These are phyloP conservation scores for Avena sativa DNA, from an alignment of 176 grass and related monocot genomes.

Conservation along the genomic window DNA sequence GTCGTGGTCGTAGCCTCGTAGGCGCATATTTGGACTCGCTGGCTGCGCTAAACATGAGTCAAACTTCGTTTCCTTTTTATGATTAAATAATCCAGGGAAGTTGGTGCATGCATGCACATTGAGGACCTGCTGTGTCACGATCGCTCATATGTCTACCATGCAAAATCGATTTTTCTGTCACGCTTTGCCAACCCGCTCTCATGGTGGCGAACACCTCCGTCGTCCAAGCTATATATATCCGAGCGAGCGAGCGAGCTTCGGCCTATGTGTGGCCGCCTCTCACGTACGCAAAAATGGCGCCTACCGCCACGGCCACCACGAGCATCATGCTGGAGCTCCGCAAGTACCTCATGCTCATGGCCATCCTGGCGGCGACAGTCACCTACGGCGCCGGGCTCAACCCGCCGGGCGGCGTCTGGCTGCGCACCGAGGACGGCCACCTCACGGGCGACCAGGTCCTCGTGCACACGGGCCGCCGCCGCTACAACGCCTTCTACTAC, in stretches of 20 bases:
- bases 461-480: background rate
- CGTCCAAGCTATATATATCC: background rate
- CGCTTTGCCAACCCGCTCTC: background rate
- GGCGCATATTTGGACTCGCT: background rate
- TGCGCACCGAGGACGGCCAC: background rate
- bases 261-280: background rate
- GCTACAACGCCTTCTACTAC: conserved; percentile 15
- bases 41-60: background rate
- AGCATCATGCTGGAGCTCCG: conserved; percentile 21
- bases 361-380: background rate
- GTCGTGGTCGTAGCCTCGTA: background rate
- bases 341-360: conserved; percentile 21
- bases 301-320: background rate
- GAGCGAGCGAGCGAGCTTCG: background rate
- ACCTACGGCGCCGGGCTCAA: conserved; percentile 8
- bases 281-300: background rate
- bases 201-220: background rate
- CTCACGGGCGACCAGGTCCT: background rate
- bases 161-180: background rate
- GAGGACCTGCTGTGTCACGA: background rate
- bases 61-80: background rate
- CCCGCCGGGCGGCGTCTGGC: conserved; percentile 6
- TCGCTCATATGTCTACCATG: background rate
- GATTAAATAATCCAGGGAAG: background rate
- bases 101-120: too few species aligned